Evolutionary conservation across 257 asterid genomes (phyloP), one percentile per base, ranked within the genome.

Genomic region (Penstemon barbatus): DNA sequence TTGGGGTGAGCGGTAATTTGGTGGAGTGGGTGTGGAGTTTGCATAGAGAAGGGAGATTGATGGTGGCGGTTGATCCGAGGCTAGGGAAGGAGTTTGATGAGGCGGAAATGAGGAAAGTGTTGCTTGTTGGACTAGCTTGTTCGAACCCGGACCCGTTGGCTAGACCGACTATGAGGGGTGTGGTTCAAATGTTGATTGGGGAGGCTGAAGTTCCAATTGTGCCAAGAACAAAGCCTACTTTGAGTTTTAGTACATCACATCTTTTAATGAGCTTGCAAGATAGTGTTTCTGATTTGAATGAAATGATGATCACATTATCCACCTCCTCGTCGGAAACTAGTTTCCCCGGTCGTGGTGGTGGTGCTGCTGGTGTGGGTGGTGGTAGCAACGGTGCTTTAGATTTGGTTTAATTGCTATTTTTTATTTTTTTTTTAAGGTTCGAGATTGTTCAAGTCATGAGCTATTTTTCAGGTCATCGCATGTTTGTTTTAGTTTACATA

Each of bases 21-120:
- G 94, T 90, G 69, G 97, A 90, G 15, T 90, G 97, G 97, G 96
- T 87, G 1, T 90, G 97, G 97, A 69, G 87, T 7, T 74, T 90
- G 66, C 86, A 90, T 49, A 54, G 89, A 63, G 97, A 86, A 49
- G 91, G 90, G 54, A 66, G 77, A 51, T 13, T 90, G 67, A 42
- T 84, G 72, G 69, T 36, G 65, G 97, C 89, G 0, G 88, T 75
- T 0, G 97, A 90, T 33, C 75, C 78, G 3, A 74, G 87, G 73
- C 87, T 90, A 3, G 70, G 74, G 38, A 80, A 78, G 0, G 90
- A 81, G 76, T 90, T 81, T 39, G 83, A 81, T 3, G 94, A 79
- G 72, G 84, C 12, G 39, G 95, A 86, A 18, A 84, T 90, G 97
- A 75, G 79, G 57, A 66, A 78, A 77, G 91, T 87, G 9, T n/a